phyloP scores from a whole-genome alignment of 768 basidiomycete genomes.

The Russula abietina region DNA sequence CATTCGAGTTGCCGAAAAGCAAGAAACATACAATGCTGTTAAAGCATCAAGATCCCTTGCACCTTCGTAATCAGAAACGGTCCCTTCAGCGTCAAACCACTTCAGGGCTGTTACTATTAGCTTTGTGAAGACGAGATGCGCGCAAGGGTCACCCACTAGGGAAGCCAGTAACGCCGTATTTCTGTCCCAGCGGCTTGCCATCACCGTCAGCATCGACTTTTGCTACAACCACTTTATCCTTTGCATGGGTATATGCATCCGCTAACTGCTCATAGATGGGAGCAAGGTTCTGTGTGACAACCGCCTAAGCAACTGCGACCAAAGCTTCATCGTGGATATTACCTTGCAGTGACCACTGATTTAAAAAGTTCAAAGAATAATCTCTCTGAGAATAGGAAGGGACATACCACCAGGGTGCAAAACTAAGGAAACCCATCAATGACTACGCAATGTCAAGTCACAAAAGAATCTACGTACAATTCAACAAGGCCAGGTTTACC shows the following conservation, averaged over 20 bases:
- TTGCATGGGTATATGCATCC: conserved; percentile 72
- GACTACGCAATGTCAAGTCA: not conserved
- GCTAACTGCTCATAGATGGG: conserved; percentile 85
- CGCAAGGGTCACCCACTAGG: conserved; percentile 57
- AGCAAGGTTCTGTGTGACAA: conserved; percentile 62
- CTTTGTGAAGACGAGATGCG: conserved; percentile 5
- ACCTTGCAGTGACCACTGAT: conserved; percentile 84
- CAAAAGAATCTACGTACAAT: conserved; percentile 56
- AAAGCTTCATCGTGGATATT: conserved; percentile 14
- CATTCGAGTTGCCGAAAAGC: not conserved
- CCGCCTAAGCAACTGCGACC: not conserved
- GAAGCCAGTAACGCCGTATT: conserved; percentile 77
- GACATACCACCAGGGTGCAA: conserved; percentile 82
- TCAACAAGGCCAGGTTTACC: conserved; percentile 84
- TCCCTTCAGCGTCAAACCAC: conserved; percentile 71
- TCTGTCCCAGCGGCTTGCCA: conserved; percentile 68
- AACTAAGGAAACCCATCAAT: conserved; percentile 40
- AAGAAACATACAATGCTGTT: conserved; percentile 56
- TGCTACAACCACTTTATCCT: conserved; percentile 81
- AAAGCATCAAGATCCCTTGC: conserved; percentile 79
- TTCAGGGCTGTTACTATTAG: conserved; percentile 63
- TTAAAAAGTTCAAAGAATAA: not conserved
- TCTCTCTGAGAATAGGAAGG: not conserved
- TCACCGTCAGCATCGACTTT: conserved; percentile 91
- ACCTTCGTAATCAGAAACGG: conserved; percentile 59